These are phyloP conservation scores for Pelagophyceae sp. DNA, from an alignment of 352 stramenopile genomes.

Conservation along the genomic window DNA sequence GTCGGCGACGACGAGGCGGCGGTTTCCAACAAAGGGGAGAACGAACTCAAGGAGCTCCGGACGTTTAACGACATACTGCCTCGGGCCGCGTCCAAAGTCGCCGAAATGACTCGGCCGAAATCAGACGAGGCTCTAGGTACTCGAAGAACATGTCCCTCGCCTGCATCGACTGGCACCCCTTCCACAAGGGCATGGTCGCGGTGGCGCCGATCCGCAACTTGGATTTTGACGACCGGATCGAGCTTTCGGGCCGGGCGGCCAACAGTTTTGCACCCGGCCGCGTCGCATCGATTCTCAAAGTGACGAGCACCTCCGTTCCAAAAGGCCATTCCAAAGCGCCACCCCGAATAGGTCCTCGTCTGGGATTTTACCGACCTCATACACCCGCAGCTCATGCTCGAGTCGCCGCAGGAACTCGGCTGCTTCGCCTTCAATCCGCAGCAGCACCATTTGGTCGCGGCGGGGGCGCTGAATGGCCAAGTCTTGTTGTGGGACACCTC, in stretches of 20 bases:
- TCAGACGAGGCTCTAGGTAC: too few species aligned
- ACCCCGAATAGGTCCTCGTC: constrained; percentile 73
- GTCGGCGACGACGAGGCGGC: constrained; percentile 32
- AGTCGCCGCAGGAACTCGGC: constrained; percentile 74
- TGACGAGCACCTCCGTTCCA: neutral
- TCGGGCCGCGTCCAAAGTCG: too few species aligned
- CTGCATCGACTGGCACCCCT: constrained; percentile 78
- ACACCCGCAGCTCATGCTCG: constrained; percentile 78
- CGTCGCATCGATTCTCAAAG: neutral
- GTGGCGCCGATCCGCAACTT: constrained; percentile 70
- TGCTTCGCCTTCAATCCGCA: constrained; percentile 75
- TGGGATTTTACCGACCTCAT: constrained; percentile 90
- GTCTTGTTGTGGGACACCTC: constrained; percentile 79
- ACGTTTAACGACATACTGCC: constrained; percentile 85
- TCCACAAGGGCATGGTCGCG: constrained; percentile 69
- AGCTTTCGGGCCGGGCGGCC: constrained; percentile 42
- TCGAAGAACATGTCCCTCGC: constrained; percentile 78
- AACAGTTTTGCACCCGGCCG: neutral
- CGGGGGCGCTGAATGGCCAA: constrained; percentile 69
- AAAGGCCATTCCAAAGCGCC: constrained; percentile 31
- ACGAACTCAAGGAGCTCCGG: constrained; percentile 73
- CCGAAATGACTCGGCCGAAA: too few species aligned
- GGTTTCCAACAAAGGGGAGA: constrained; percentile 46
- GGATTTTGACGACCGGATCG: constrained; percentile 65
- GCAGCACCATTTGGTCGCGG: constrained; percentile 65